These are phyloP conservation scores for Venturiaceae sp. DNA, from an alignment of 2,329 filamentous ascomycete genomes.

Conservation along the genomic window DNA sequence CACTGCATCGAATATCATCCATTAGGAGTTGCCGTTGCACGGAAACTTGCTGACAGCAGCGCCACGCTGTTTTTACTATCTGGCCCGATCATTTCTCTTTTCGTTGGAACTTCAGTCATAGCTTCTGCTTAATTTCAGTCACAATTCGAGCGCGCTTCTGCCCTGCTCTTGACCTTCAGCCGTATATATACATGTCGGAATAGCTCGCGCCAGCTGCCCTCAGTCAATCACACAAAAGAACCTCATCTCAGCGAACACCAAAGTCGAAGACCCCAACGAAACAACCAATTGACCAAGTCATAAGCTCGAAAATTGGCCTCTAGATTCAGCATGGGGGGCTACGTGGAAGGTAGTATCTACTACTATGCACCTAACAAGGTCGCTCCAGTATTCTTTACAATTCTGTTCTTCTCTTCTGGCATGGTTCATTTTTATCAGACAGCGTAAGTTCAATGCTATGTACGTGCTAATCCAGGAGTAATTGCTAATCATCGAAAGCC, in stretches of 20 bases:
- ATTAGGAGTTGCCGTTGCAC: neutral
- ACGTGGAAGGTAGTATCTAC: conserved; percentile 17
- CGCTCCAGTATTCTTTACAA: conserved; percentile 43
- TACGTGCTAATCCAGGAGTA: conserved; percentile 17
- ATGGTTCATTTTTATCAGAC: conserved; percentile 45
- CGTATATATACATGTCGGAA: neutral
- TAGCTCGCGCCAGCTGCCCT: neutral
- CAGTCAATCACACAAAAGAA: no score
- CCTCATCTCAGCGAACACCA: no score
- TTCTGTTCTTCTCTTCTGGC: conserved; percentile 37
- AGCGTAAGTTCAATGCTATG: conserved; percentile 29
- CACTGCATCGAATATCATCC: neutral
- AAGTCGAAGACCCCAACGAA: no score
- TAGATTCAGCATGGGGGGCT: neutral
- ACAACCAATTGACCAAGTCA: no score
- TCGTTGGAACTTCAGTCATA: neutral
- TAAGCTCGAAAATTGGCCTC: neutral
- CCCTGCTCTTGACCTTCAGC: neutral
- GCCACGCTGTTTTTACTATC: neutral
- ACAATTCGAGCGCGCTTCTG: neutral
- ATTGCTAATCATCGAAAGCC: conserved; percentile 26
- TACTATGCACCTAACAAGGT: conserved; percentile 45
- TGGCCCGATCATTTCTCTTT: neutral
- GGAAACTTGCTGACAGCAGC: neutral
- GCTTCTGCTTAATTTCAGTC: neutral